Percentiles rank a stretch among this genome's conserved stretches.
phyloP scores from a whole-genome alignment of 768 basidiomycete species.

The Leccinum broughii region DNA sequence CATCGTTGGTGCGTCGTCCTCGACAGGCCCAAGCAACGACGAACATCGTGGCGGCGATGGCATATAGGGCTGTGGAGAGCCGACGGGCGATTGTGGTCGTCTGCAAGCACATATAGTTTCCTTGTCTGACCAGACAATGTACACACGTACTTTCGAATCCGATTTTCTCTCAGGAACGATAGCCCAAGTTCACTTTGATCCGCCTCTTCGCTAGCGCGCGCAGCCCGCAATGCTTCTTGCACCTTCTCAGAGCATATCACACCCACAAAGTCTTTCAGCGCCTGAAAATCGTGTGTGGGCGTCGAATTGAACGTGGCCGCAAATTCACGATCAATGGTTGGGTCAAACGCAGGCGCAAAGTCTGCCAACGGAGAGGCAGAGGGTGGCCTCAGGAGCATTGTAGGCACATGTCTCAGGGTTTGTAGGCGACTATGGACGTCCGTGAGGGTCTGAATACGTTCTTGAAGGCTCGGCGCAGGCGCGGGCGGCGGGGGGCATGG shows the following conservation, averaged over 20 bases:
- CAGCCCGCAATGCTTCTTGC: conserved; percentile 58
- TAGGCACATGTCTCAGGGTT: conserved; percentile 46
- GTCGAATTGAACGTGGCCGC: conserved; percentile 29
- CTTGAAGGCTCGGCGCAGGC: conserved; percentile 34
- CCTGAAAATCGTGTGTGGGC: conserved; percentile 43
- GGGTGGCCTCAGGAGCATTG: conserved; percentile 43
- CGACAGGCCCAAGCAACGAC: conserved; percentile 44
- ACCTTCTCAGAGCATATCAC: conserved; percentile 48
- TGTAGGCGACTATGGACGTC: conserved; percentile 48
- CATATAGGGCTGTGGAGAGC: conserved; percentile 61
- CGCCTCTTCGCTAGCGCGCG: conserved; percentile 52
- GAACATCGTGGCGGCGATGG: conserved; percentile 38
- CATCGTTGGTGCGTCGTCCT: conserved; percentile 40
- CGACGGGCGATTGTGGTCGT: conserved; percentile 51
- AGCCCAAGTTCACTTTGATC: conserved; percentile 52
- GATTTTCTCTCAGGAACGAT: conserved; percentile 46
- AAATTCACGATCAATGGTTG: conserved; percentile 30
- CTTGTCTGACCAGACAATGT: neutral
- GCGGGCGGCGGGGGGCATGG: neutral
- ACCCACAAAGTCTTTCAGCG: conserved; percentile 49
- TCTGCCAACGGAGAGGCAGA: conserved; percentile 22
- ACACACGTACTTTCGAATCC: conserved; percentile 56
- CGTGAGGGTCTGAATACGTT: conserved; percentile 47
- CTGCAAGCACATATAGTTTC: conserved; percentile 29
- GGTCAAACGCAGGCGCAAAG: conserved; percentile 31